A percentile compares a stretch with the other conserved stretches of the same genome.
These are phyloP conservation scores for Aureobasidium lini DNA, from an alignment of 2,329 filamentous ascomycete genomes.

Conservation along the genomic window DNA sequence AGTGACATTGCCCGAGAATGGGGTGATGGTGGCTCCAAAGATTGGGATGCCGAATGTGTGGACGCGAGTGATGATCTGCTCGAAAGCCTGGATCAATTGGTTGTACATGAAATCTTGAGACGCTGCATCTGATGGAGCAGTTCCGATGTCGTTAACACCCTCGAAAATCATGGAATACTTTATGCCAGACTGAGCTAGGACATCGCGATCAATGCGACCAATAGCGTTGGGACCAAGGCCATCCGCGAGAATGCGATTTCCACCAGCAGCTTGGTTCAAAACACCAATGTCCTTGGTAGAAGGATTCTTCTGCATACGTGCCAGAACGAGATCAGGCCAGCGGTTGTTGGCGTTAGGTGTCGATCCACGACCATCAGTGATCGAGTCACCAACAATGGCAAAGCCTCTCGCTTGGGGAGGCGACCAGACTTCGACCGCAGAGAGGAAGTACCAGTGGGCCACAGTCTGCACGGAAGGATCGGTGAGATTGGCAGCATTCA, in stretches of 20 bases:
- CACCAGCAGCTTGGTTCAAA: constrained; percentile 60
- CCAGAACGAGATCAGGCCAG: constrained; percentile 53
- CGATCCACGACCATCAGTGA: constrained; percentile 57
- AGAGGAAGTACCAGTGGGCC: constrained; percentile 52
- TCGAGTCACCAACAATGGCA: constrained; percentile 55
- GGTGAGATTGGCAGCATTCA: constrained; percentile 41
- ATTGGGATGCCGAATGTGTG: constrained; percentile 49
- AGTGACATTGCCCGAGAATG: constrained; percentile 44
- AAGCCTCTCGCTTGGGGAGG: constrained; percentile 39
- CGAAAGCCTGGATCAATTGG: constrained; percentile 49
- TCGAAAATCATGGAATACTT: constrained; percentile 59
- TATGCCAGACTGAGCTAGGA: constrained; percentile 50
- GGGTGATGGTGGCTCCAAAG: constrained; percentile 60
- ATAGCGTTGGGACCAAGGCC: constrained; percentile 56
- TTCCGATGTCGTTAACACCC: constrained; percentile 63
- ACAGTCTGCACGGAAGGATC: constrained; percentile 26
- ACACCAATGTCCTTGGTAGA: constrained; percentile 46
- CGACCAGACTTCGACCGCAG: constrained; percentile 49
- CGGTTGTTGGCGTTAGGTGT: constrained; percentile 53
- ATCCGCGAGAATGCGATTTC: constrained; percentile 57
- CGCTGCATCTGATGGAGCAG: constrained; percentile 35
- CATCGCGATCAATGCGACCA: constrained; percentile 56
- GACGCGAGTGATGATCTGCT: constrained; percentile 49
- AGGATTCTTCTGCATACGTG: constrained; percentile 41
- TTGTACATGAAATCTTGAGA: constrained; percentile 44